Percentiles rank a stretch among this genome's conserved stretches.
Evolutionary conservation across 2,329 filamentous ascomycete genomes (phyloP).

Genomic region (Boeremia lycopersici): DNA sequence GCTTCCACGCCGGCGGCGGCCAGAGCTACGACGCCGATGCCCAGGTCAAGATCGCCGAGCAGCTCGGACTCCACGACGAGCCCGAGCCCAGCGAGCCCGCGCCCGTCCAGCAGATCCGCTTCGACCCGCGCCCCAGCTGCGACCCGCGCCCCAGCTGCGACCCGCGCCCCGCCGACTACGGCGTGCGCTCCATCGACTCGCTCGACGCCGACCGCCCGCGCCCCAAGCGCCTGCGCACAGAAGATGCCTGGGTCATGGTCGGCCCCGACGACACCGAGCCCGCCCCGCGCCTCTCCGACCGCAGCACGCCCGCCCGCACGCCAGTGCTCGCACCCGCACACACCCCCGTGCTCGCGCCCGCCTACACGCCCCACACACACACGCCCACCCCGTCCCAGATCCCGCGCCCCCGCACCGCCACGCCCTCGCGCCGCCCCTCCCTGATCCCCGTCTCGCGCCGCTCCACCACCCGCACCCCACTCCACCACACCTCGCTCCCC

Average conservation of each 20-base stretch:
- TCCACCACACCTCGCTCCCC: constrained; percentile 19
- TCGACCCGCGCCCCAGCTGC: constrained; percentile 33
- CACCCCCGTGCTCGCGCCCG: constrained; percentile 39
- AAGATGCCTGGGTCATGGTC: constrained; percentile 57
- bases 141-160: constrained; percentile 36
- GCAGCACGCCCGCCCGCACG: constrained; percentile 31
- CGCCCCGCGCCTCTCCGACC: constrained; percentile 46
- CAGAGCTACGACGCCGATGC: constrained; percentile 67
- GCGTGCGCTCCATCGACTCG: constrained; percentile 52
- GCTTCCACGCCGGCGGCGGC: constrained; percentile 87
- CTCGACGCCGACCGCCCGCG: constrained; percentile 51
- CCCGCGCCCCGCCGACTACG: no score
- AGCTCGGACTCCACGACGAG: constrained; percentile 33
- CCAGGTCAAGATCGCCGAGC: constrained; percentile 33
- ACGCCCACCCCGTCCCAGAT: constrained; percentile 46
- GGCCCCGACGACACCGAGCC: constrained; percentile 48
- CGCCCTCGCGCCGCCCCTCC: constrained; percentile 42
- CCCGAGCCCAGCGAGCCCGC: constrained; percentile 12
- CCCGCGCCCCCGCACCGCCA: constrained; percentile 39
- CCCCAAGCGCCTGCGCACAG: constrained; percentile 56
- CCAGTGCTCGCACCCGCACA: constrained; percentile 42
- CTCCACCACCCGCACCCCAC: constrained; percentile 32
- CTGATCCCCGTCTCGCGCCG: constrained; percentile 54
- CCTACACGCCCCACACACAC: constrained; percentile 26
- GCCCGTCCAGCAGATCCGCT: constrained; percentile 34